phyloP scores from a whole-genome alignment of 225 moss, liverwort and hornwort genomes.

The Physcomitrellopsis africana region DNA sequence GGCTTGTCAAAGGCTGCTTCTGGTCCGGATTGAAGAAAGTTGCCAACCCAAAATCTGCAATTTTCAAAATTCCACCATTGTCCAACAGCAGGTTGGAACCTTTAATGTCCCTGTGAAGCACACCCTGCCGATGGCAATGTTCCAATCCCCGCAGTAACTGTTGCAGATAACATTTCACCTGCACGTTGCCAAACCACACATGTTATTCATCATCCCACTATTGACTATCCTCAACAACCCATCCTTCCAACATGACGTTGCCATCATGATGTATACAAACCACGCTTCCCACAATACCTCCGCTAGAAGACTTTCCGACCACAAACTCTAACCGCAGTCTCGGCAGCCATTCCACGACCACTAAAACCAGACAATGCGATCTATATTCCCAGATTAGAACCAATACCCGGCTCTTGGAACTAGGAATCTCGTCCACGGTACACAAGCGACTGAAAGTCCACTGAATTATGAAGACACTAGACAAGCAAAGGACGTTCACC shows the following conservation, averaged over 20 bases:
- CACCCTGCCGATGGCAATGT: constrained; percentile 95
- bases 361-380: no score
- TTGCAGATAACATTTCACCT: constrained; percentile 98
- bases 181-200: constrained; percentile 24
- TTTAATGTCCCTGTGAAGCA: constrained; percentile 96
- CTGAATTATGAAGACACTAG: no score
- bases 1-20: constrained; percentile 95
- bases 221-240: neutral
- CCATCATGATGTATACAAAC: neutral
- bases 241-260: neutral
- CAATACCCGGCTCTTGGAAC: no score
- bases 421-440: no score
- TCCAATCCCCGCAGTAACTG: constrained; percentile 95
- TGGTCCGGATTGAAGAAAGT: constrained; percentile 98
- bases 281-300: no score
- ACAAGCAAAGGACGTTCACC: no score
- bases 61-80: constrained; percentile 89
- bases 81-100: constrained; percentile 95
- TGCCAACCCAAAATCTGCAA: constrained; percentile 98
- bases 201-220: constrained; percentile 19
- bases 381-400: no score
- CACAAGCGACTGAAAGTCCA: no score
- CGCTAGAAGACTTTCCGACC: no score
- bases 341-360: no score
- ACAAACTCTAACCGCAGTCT: no score